Evolutionary conservation across 257 asterid genomes (phyloP), one percentile per base, ranked within the genome.

Genomic region (Eucommia ulmoides): DNA sequence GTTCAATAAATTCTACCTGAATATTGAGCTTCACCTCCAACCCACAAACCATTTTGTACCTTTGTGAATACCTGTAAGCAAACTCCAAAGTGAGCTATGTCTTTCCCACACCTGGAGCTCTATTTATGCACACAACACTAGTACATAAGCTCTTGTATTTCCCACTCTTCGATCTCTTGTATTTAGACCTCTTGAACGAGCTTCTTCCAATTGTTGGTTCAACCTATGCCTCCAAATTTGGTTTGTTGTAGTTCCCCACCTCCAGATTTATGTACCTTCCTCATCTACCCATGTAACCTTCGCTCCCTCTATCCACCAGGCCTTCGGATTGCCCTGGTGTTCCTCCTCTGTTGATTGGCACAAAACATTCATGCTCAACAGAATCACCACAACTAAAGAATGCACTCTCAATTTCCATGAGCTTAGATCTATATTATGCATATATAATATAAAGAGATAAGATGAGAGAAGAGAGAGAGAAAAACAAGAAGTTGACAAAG

Each of bases 31-130:
- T 88, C 97, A 10, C 97, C 97, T 0, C 95, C 86, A 0, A 84
- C 78, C 97, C 97, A 88, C 58, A 84, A 24, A 88, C 93, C 97
- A 79, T 81, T 65, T 77, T 88, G 74, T 88, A 88, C 47, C 95
- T 75, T 25, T 88, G 93, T 0, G 79, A 54, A 53, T 63, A 74
- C 11, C 84, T 73, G 63, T 73, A 59, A 12, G 97, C 94, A 19
- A 84, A 84, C 60, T 88, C 95, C 73, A 84, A 58, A 0, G 85
- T 94, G 0, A 84, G 71, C 69, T 88, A 95, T 0, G 97, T 81
- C 61, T 88, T 88, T 19, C 97, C 97, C 24, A 79, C 61, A 16
- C 95, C 95, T 0, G 89, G 69, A 2, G 73, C 56, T 44, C 97
- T 95, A 19, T 24, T 81, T 49, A 88, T 54, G 69, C 97, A 81